Percentiles rank a stretch among this genome's conserved stretches.
Evolutionary conservation across 805 yeast genomes (phyloP).

Genomic region (Brettanomyces bruxellensis): DNA sequence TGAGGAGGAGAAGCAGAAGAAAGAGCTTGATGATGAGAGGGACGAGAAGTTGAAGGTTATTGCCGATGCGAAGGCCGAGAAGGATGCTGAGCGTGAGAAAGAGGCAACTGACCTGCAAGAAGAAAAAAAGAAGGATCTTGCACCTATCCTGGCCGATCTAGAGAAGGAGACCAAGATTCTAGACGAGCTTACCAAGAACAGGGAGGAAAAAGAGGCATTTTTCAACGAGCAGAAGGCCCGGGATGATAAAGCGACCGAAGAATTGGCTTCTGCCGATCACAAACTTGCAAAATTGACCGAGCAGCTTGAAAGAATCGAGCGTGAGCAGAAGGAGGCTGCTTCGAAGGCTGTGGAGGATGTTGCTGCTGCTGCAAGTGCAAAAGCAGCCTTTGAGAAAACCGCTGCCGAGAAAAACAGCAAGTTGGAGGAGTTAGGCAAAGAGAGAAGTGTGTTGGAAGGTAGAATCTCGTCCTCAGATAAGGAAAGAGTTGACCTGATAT

Average conservation of each 20-base stretch:
- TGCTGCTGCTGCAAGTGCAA: slow-evolving; percentile 17
- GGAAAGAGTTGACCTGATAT: slow-evolving; percentile 29
- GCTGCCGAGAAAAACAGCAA: slow-evolving; percentile 13
- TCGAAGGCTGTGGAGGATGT: slow-evolving; percentile 21
- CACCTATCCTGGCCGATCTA: slow-evolving; percentile 47
- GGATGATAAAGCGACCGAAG: slow-evolving; percentile 31
- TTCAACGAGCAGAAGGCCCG: slow-evolving; percentile 35
- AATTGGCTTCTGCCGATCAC: slow-evolving; percentile 33
- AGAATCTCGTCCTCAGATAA: slow-evolving; percentile 33
- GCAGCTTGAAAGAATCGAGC: slow-evolving; percentile 31
- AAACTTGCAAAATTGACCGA: slow-evolving; percentile 35
- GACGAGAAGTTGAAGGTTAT: slow-evolving; percentile 35
- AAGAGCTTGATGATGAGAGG: slow-evolving; percentile 31
- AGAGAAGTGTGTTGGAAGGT: slow-evolving; percentile 28
- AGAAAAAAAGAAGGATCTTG: slow-evolving; percentile 43
- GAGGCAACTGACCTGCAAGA: slow-evolving; percentile 40
- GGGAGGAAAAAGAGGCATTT: slow-evolving; percentile 37
- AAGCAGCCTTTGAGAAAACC: slow-evolving; percentile 5
- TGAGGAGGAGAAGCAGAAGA: slow-evolving; percentile 31
- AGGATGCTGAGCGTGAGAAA: slow-evolving; percentile 34
- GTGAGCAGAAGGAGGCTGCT: slow-evolving; percentile 27
- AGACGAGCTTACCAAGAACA: slow-evolving; percentile 40
- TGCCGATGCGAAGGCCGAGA: slow-evolving; percentile 33
- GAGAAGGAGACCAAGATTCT: slow-evolving; percentile 40
- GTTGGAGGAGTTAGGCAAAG: slow-evolving; percentile 21